Base-by-base conservation (phyloP, 192 early-diverging fungal genomes). In the Cladochytrium replicatum region DNA sequence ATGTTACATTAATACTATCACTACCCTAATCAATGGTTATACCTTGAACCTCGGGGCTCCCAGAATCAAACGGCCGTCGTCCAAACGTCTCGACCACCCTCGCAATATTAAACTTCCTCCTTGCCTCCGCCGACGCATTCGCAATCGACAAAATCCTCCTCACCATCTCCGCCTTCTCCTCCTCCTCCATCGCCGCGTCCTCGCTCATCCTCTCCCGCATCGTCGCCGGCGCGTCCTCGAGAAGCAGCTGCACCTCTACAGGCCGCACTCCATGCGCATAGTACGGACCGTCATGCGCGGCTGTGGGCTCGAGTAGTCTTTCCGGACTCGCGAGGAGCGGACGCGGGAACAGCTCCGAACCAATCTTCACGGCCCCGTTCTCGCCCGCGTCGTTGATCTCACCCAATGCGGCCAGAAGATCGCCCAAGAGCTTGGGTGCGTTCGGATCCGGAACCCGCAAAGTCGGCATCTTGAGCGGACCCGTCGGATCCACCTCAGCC, bases 41-140 rank as follows among this genome's bases (percentile, higher is more conserved):
- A 88, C 86, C 83, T 81, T 98, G 94, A 9, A 93, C 94, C 63
- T 90, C 88, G 5, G 89, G 68, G 53, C 84, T 89, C 13, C 94
- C 94, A 6, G 91, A 89, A 63, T 98, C 94, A 24, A 74, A 74
- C 26, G 77, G 75, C 25, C 63, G 66, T 37, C 84, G 67, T 21
- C 82, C 83, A 72, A 95, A 95, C 55, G 81, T 71, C 41, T 84
- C 76, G 25, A 89, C 63, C 5, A 84, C 78, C 29, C 75, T 65
- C 54, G 63, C 56, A 23, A 79, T 65, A 56, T 98, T 98, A 68
- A 77, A 87, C 30, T 87, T 69, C 46, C 65, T 63, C 23, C 93
- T 71, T 50, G 77, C 75, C 54, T 82, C 81, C 43, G 81, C 71
- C 57, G 75, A 84, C 9, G 84, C 81, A 57, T 91, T 97, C 55